A percentile compares a stretch with the other conserved stretches of the same genome.
Conservation (phyloP, 805 yeast species). For the Saccharomycopsis vini region DNA sequence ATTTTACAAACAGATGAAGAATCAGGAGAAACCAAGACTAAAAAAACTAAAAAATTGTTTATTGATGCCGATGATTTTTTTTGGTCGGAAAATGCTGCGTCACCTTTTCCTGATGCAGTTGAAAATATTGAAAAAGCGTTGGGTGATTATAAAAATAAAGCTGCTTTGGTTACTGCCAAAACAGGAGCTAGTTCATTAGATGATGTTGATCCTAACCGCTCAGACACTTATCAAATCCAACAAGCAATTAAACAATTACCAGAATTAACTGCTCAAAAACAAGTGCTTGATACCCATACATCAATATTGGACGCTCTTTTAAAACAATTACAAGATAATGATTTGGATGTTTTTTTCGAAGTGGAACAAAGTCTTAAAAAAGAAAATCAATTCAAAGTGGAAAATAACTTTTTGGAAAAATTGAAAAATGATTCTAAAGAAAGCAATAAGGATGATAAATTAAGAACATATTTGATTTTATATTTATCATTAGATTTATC, state of each 20-base stretch:
- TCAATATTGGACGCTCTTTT: slow-evolving; percentile 80
- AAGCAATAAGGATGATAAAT: slow-evolving; percentile 52
- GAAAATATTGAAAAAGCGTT: slow-evolving; percentile 87
- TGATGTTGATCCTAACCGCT: slow-evolving; percentile 53
- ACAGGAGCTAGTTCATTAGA: slow-evolving; percentile 65
- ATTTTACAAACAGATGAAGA: slow-evolving; percentile 38
- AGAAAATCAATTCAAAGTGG: slow-evolving; percentile 31
- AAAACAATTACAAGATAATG: slow-evolving; percentile 76
- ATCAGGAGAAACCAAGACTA: slow-evolving; percentile 37
- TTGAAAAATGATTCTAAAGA: slow-evolving; percentile 48
- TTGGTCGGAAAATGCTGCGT: slow-evolving; percentile 74
- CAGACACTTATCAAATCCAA: slow-evolving; percentile 52
- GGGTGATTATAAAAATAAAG: slow-evolving; percentile 74
- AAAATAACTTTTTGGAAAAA: slow-evolving; percentile 51
- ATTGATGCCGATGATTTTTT: slow-evolving; percentile 90
- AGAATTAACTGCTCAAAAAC: slow-evolving; percentile 80
- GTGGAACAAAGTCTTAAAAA: slow-evolving; percentile 65
- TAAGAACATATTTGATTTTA: slow-evolving; percentile 81
- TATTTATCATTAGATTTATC: slow-evolving; percentile 44
- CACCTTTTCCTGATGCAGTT: slow-evolving; percentile 98
- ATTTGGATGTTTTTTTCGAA: slow-evolving; percentile 85
- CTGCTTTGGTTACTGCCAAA: slow-evolving; percentile 71
- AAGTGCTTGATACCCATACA: slow-evolving; percentile 93
- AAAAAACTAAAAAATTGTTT: slow-evolving; percentile 60
- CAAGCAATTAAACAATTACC: slow-evolving; percentile 90